Conservation (phyloP, 768 basidiomycete genomes). For the Lyophyllum semitale region DNA sequence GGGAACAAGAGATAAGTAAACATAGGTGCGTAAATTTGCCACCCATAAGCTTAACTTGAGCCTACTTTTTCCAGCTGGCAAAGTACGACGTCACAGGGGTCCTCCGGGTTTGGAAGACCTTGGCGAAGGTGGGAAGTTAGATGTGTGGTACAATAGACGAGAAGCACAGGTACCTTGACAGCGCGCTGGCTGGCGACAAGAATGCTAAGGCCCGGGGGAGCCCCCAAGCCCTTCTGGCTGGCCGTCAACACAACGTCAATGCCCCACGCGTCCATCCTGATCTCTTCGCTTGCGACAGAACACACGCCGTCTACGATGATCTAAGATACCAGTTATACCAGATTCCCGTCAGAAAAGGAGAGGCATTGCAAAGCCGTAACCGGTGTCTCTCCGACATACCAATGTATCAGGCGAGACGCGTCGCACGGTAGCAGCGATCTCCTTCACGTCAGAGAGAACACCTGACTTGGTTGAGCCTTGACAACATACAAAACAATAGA, state of each 20-base stretch:
- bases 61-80: constrained; percentile 79
- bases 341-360: constrained; percentile 5
- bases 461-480: constrained; percentile 32
- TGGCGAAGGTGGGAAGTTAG: neutral
- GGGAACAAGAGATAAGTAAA: neutral
- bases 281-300: constrained; percentile 89
- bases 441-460: constrained; percentile 77
- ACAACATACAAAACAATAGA: neutral
- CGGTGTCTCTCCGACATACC: constrained; percentile 33
- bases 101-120: constrained; percentile 60
- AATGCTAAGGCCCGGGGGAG: constrained; percentile 85
- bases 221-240: constrained; percentile 85
- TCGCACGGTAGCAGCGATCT: constrained; percentile 65
- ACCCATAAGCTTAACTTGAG: constrained; percentile 4
- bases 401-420: constrained; percentile 80
- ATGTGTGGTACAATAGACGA: neutral
- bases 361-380: neutral
- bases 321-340: constrained; percentile 28
- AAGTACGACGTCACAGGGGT: constrained; percentile 72
- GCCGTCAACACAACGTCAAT: constrained; percentile 81
- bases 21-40: neutral
- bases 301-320: constrained; percentile 86
- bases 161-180: constrained; percentile 43
- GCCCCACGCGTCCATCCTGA: constrained; percentile 86
- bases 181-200: constrained; percentile 74